These are phyloP conservation scores for Aureobasidium zeae DNA, from an alignment of 2,329 filamentous ascomycete species.

Conservation along the genomic window DNA sequence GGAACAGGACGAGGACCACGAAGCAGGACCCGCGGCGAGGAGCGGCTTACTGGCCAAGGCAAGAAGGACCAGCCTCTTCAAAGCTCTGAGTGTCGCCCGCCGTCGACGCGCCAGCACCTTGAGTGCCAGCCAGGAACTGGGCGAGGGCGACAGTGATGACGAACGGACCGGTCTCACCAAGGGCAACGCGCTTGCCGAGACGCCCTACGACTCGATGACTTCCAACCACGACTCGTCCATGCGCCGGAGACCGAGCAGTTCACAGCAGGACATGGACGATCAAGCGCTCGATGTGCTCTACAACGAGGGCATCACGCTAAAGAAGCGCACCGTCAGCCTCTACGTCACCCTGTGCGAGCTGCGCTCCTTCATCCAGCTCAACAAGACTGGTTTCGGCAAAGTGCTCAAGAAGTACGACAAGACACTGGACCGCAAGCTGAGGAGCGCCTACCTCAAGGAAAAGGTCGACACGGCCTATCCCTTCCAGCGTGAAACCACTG, in stretches of 20 bases:
- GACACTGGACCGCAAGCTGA: conserved; percentile 74
- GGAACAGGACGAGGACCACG: conserved; percentile 7
- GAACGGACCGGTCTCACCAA: conserved; percentile 37
- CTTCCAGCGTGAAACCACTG: conserved; percentile 65
- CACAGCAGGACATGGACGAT: conserved; percentile 64
- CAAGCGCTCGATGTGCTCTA: conserved; percentile 61
- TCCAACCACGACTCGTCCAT: conserved; percentile 5
- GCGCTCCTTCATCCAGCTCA: conserved; percentile 91
- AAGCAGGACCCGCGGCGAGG: conserved; percentile 2
- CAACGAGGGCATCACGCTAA: conserved; percentile 70
- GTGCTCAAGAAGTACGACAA: conserved; percentile 99
- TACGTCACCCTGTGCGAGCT: conserved; percentile 93
- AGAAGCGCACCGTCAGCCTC: conserved; percentile 77
- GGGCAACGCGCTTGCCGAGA: conserved; percentile 22
- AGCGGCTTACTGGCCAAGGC: conserved; percentile 26
- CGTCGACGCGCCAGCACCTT: conserved; percentile 38
- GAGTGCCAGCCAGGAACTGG: conserved; percentile 36
- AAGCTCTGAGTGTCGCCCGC: conserved; percentile 36
- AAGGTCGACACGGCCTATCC: conserved; percentile 71
- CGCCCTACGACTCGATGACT: conserved; percentile 14
- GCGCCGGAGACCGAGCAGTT: conserved; percentile 11
- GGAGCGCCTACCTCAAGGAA: conserved; percentile 63
- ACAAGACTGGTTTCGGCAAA: conserved; percentile 93
- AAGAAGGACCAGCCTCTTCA: conserved; percentile 44
- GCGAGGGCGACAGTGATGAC: conserved; percentile 51